Evolutionary conservation across 306 rosid species (phyloP).

Genomic region (Carpinus fangiana): DNA sequence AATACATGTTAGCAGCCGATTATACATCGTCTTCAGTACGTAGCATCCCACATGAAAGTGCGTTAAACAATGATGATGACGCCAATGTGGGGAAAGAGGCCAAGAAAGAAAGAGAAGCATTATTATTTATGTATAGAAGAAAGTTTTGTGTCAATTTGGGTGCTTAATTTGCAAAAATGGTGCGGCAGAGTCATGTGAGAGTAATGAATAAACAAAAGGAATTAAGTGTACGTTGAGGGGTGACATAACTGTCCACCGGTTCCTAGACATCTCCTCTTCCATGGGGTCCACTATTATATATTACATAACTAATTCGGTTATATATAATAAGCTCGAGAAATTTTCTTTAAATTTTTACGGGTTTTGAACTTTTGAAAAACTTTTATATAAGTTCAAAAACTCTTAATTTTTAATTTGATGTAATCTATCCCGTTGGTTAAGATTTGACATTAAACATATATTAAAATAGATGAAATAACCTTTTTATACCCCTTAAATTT

Average conservation of each 20-base stretch:
- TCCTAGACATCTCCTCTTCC: constrained; percentile 66
- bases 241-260: constrained; percentile 71
- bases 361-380: too few relatives aligned
- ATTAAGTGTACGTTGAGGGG: constrained; percentile 50
- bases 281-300: neutral
- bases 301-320: too few relatives aligned
- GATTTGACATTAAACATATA: too few relatives aligned
- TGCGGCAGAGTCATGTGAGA: constrained; percentile 56
- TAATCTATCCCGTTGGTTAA: too few relatives aligned
- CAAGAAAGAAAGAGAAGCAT: neutral
- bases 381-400: too few relatives aligned
- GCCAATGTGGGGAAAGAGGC: constrained; percentile 29
- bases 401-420: too few relatives aligned
- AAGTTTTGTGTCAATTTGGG: neutral
- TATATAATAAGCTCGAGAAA: too few relatives aligned
- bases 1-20: constrained; percentile 18
- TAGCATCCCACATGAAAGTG: constrained; percentile 44
- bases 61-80: constrained; percentile 38
- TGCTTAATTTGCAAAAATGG: constrained; percentile 48
- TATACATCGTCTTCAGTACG: constrained; percentile 47
- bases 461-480: too few relatives aligned
- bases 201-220: constrained; percentile 46
- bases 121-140: neutral
- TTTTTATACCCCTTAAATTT: too few relatives aligned
- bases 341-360: too few relatives aligned